phyloP scores from a whole-genome alignment of 352 stramenopile genomes.

The Pythium phragmitis region DNA sequence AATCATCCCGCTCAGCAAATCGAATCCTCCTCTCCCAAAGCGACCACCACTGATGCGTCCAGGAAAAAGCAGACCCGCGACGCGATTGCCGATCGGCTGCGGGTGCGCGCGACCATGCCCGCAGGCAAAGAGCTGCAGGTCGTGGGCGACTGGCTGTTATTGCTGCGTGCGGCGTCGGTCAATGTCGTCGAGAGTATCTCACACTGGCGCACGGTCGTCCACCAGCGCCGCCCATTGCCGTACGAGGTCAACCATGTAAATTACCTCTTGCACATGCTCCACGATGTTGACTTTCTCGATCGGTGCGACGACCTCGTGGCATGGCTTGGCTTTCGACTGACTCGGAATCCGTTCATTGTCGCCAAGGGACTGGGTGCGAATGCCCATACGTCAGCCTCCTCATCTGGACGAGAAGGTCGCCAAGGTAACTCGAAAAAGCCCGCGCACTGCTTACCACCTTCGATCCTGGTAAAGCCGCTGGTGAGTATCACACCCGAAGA shows the following conservation, averaged over 20 bases:
- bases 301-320: constrained; percentile 34
- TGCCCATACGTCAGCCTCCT: not conserved
- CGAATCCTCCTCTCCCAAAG: not conserved
- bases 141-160: constrained; percentile 51
- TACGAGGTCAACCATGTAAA: constrained; percentile 43
- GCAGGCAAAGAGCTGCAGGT: constrained; percentile 52
- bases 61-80: constrained; percentile 25
- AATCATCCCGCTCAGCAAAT: not conserved
- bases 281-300: constrained; percentile 59
- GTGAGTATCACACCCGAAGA: constrained; percentile 47
- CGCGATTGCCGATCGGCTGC: constrained; percentile 22
- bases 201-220: constrained; percentile 37
- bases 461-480: constrained; percentile 41
- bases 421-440: not conserved
- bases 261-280: constrained; percentile 54
- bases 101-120: constrained; percentile 20
- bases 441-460: constrained; percentile 16
- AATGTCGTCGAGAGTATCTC: constrained; percentile 55
- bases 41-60: constrained; percentile 15
- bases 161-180: constrained; percentile 51
- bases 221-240: constrained; percentile 34
- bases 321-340: constrained; percentile 55
- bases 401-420: not conserved
- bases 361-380: constrained; percentile 31
- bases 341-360: constrained; percentile 58